These are phyloP conservation scores for Talaromyces liani DNA, from an alignment of 495 filamentous ascomycete genomes.

Conservation along the genomic window DNA sequence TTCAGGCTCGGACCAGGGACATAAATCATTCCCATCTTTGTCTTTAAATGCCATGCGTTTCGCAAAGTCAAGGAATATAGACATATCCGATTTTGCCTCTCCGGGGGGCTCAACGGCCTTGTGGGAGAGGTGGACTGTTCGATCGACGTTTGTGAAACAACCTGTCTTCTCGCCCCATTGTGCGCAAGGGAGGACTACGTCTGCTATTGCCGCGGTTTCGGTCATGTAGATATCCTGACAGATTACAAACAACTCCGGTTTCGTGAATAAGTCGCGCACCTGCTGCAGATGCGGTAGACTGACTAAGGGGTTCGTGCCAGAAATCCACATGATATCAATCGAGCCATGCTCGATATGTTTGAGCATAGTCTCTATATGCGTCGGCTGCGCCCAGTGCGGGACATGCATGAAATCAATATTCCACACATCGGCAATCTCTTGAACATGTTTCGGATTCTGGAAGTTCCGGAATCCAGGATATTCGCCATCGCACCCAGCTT, in stretches of 20 bases:
- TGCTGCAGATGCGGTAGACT: not conserved
- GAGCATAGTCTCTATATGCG: constrained; percentile 8
- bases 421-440: constrained; percentile 14
- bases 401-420: constrained; percentile 9
- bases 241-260: not conserved
- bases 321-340: constrained; percentile 1
- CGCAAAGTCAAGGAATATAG: constrained; percentile 18
- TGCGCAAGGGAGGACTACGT: constrained; percentile 15
- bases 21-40: constrained; percentile 14
- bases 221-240: constrained; percentile 1
- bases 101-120: constrained; percentile 17
- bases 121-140: constrained; percentile 16
- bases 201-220: not conserved
- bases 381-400: constrained; percentile 14
- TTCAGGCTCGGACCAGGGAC: constrained; percentile 11
- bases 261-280: not conserved
- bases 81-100: constrained; percentile 10
- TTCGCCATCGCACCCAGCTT: constrained; percentile 12
- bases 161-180: constrained; percentile 20
- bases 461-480: constrained; percentile 11
- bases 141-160: constrained; percentile 19
- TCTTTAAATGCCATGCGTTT: constrained; percentile 15
- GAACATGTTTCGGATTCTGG: constrained; percentile 11
- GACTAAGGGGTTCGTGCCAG: not conserved
- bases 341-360: constrained; percentile 1